Evolutionary conservation across 2,329 filamentous ascomycete species (phyloP), one percentile per base, ranked within the genome.

Genomic region (Helminthosporium solani): DNA sequence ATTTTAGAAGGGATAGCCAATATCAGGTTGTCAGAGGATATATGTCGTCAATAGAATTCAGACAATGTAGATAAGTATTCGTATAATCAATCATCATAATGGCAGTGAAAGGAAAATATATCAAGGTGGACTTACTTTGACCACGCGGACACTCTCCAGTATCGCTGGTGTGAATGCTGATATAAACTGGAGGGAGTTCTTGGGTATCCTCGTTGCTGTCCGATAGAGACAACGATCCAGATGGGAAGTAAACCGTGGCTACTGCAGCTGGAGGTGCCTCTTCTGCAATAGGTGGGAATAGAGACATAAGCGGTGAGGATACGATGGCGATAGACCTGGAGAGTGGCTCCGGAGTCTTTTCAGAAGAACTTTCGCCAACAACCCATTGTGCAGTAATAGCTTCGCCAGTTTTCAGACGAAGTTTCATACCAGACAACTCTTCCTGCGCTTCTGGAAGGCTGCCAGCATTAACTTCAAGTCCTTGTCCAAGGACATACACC

Each of bases 41-140:
- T 52, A 70, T 78, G 80, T 94, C 90, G 84, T 95, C 91, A 95
- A 86, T 80, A 80, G 72, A 76, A 75, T 87, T 95, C 92, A 91
- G 92, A 88, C 90, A 97, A 97, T 96, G 92, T 97, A 96, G 92
- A 96, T 97, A 97, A 97, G 91, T 91, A 89, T 94, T 95, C 80
- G 73, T 78, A 78, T 74, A 72, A 74, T 81, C 73, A 73, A 79
- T 96, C 91, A 97, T 96, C 92, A 90, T 87, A 67, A 78, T 80
- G 78, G 46, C 50, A 49, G 53, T 53, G 37, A 40, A 49, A 28
- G 31, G 31, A 43, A 33, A 49, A 49, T n/a, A 50, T 50, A 47
- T 33, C 52, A 33, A 45, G 19, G 37, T 14, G 18, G 46, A 88
- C 92, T 90, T 82, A 99, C 92, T 85, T 83, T 97, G 90, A 73